A percentile compares a stretch with the other conserved stretches of the same genome.
These are phyloP conservation scores for Aspergillus versicolor DNA, from an alignment of 2,329 filamentous ascomycete species.

Conservation along the genomic window DNA sequence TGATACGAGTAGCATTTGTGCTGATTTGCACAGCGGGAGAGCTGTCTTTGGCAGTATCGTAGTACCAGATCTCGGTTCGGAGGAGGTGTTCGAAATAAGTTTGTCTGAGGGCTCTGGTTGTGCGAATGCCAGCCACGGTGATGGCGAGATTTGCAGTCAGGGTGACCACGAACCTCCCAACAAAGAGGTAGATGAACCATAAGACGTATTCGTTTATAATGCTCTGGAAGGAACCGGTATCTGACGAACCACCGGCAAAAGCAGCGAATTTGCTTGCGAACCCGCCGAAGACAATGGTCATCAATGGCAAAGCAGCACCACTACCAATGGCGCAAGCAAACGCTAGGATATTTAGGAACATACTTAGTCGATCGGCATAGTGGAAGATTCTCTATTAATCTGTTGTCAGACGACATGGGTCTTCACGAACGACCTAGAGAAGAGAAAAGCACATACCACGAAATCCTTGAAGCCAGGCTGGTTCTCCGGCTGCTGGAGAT, in stretches of 20 bases:
- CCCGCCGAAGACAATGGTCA: slow-evolving; percentile 41
- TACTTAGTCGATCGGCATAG: slow-evolving; percentile 2
- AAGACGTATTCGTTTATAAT: slow-evolving; percentile 22
- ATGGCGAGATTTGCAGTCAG: slow-evolving; percentile 30
- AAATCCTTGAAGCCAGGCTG: slow-evolving; percentile 1
- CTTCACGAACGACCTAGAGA: not conserved
- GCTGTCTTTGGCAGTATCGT: slow-evolving; percentile 27
- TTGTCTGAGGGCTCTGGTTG: slow-evolving; percentile 26
- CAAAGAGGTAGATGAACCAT: slow-evolving; percentile 38
- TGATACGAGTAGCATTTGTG: slow-evolving; percentile 67
- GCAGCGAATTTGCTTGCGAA: slow-evolving; percentile 28
- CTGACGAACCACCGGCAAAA: slow-evolving; percentile 16
- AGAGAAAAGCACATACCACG: not conserved
- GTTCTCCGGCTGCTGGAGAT: not conserved
- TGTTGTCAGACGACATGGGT: not conserved
- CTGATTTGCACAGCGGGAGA: slow-evolving; percentile 31
- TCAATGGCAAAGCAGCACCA: slow-evolving; percentile 30
- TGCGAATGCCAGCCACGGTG: slow-evolving; percentile 17
- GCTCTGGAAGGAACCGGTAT: slow-evolving; percentile 11
- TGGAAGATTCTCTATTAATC: slow-evolving; percentile 7
- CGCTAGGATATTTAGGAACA: not conserved
- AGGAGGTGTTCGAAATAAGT: slow-evolving; percentile 26
- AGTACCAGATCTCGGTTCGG: slow-evolving; percentile 30
- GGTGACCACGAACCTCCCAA: slow-evolving; percentile 33
- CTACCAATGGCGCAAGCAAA: slow-evolving; percentile 21